phyloP scores from a whole-genome alignment of 805 yeast species.

The Pichia paraexigua region DNA sequence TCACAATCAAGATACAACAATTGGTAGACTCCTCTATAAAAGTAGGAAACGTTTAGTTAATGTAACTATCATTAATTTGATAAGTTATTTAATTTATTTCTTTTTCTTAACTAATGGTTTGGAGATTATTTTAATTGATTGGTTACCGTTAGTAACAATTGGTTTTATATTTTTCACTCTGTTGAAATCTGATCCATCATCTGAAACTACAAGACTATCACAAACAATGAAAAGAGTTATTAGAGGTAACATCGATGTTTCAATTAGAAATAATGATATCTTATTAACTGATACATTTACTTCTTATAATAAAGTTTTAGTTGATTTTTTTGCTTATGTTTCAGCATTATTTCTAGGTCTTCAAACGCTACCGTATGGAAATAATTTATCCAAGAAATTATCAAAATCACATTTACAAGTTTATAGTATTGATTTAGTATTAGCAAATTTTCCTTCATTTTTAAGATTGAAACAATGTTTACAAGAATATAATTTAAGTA shows the following conservation, averaged over 20 bases:
- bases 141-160: conserved; percentile 34
- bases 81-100: conserved; percentile 25
- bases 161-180: conserved; percentile 27
- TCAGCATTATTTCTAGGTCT: conserved; percentile 36
- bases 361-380: conserved; percentile 27
- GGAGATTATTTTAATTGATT: conserved; percentile 23
- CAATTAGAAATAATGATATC: conserved; percentile 68
- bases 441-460: conserved; percentile 49
- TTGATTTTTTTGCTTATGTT: conserved; percentile 56
- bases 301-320: conserved; percentile 68
- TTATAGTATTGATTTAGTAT: conserved; percentile 25
- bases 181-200: conserved; percentile 22
- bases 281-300: conserved; percentile 77
- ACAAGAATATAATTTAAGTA: conserved; percentile 50
- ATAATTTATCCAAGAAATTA: conserved; percentile 16
- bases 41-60: conserved; percentile 15
- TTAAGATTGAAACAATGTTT: conserved; percentile 79
- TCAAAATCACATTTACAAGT: conserved; percentile 25
- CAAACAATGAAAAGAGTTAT: conserved; percentile 46
- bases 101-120: conserved; percentile 17
- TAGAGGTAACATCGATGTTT: conserved; percentile 51
- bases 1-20: conserved; percentile 17
- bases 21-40: conserved; percentile 11
- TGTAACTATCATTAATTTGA: conserved; percentile 19
- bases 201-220: conserved; percentile 37